phyloP scores from a whole-genome alignment of 805 yeast genomes.

The Cyberlindnera bimundalis region DNA sequence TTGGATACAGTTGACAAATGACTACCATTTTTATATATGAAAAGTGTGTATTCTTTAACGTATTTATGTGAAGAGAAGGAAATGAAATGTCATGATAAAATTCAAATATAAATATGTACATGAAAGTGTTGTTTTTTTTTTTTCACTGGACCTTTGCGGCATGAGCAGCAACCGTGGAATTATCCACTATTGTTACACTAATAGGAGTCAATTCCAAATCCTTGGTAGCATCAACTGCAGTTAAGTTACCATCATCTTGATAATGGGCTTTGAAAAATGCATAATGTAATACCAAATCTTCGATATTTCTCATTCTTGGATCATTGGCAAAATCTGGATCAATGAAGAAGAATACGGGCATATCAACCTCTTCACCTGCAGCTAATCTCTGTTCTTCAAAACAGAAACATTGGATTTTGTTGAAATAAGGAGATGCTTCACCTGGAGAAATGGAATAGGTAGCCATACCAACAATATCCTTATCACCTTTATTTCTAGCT shows the following conservation, averaged over 20 bases:
- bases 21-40: too few species aligned
- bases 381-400: conserved; percentile 92
- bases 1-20: conserved; percentile 12
- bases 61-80: too few species aligned
- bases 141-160: neutral
- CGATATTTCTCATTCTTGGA: conserved; percentile 87
- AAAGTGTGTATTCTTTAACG: too few species aligned
- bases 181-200: conserved; percentile 15
- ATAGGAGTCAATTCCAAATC: conserved; percentile 26
- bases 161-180: conserved; percentile 5
- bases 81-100: conserved; percentile 1
- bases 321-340: conserved; percentile 95
- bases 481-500: conserved; percentile 81
- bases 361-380: conserved; percentile 97
- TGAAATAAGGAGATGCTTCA: conserved; percentile 93
- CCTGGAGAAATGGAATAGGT: conserved; percentile 96
- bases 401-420: conserved; percentile 96
- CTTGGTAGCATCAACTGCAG: conserved; percentile 27
- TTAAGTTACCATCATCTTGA: conserved; percentile 36
- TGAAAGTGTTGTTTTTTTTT: too few species aligned
- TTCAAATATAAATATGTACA: too few species aligned
- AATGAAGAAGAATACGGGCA: conserved; percentile 96
- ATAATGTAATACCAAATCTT: conserved; percentile 86
- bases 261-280: conserved; percentile 74
- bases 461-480: conserved; percentile 97